Percentiles rank a stretch among this genome's conserved stretches.
Evolutionary conservation across 345 rosid species (phyloP).

Genomic region (Limnanthes douglasii): DNA sequence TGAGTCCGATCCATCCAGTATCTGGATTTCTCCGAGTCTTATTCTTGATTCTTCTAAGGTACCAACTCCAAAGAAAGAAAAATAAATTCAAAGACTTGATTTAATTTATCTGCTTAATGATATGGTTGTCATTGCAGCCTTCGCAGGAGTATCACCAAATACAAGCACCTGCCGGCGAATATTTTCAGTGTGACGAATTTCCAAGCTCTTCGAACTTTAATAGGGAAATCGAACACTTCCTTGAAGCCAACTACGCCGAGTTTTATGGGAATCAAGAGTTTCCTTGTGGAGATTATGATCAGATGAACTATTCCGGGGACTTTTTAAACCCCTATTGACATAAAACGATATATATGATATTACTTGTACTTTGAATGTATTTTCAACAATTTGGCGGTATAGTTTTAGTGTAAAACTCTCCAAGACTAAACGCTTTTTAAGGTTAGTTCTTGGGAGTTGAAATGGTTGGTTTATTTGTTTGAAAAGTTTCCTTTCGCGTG

Average conservation of each 20-base stretch:
- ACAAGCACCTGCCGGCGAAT: slow-evolving; percentile 16
- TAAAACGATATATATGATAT: not conserved
- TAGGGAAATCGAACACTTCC: slow-evolving; percentile 32
- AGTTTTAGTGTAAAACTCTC: too few species aligned
- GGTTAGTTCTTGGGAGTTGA: too few species aligned
- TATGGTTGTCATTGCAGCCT: slow-evolving; percentile 1
- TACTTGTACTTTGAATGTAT: too few species aligned
- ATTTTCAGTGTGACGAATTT: slow-evolving; percentile 18
- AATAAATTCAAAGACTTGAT: not conserved
- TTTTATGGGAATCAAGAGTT: slow-evolving; percentile 21
- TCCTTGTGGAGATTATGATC: slow-evolving; percentile 23
- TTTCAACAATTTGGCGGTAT: too few species aligned
- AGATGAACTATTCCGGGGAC: too few species aligned
- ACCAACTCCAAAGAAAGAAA: not conserved
- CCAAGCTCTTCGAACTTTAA: slow-evolving; percentile 31
- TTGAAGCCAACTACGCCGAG: slow-evolving; percentile 26
- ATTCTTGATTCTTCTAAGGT: slow-evolving; percentile 73
- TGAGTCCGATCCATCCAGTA: slow-evolving; percentile 14
- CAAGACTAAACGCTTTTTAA: too few species aligned
- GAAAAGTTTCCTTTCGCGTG: too few species aligned
- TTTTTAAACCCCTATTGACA: too few species aligned
- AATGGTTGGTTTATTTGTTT: too few species aligned
- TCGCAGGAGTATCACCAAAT: slow-evolving; percentile 32
- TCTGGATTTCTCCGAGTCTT: slow-evolving; percentile 39
- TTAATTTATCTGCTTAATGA: not conserved